Base-by-base conservation (phyloP, 495 filamentous ascomycete species). In the Penicillium argentinense region DNA sequence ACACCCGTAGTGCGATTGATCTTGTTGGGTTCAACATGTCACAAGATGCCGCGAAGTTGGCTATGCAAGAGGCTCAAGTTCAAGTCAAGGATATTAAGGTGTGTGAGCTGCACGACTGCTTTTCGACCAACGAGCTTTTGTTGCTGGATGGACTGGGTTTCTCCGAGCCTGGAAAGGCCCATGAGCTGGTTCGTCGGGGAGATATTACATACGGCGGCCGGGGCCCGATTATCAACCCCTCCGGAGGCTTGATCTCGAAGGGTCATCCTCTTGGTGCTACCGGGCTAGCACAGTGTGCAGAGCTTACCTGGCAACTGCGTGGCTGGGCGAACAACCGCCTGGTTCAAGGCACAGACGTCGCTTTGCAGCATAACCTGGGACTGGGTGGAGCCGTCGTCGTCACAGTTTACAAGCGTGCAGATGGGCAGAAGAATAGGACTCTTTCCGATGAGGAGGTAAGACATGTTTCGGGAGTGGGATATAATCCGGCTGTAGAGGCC, bases 101-200 rank as follows among this genome's bases (percentile, higher is more conserved):
- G 3, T 89, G 86, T 63, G 91, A 97, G 66, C 72, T 97, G 24
- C 92, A 97, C 59, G 92, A 97, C 64, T 97, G 91, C 69, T 97
- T 97, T 72, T 90, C 85, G 4, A 82, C 91, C 8, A 97, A 97
- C 57, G 91, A 97, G 69, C 82, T 97, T 75, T 73, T 91, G 21
- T 77, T 82, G 0, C 79, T 97, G 23, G 90, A 97, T 62, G 88
- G 84, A 0, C 73, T 96, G 5, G 90, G 87, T 0, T 76, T 97
- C 4, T 82, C 77, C 14, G 78, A 80, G 47, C 79, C 75, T 0
- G 92, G 90, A 0, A 90, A 89, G 61, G 92, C 92, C 0, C 90
- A 96, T 58, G 89, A 95, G 64, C 81, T 97, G 77, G 88, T 97
- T 16, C 80, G 90, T 7, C 72, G 66, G 5, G 90, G 90, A n/a